A percentile compares a stretch with the other conserved stretches of the same genome.
Conservation (phyloP, 306 rosid species). For the Ceratonia siliqua region DNA sequence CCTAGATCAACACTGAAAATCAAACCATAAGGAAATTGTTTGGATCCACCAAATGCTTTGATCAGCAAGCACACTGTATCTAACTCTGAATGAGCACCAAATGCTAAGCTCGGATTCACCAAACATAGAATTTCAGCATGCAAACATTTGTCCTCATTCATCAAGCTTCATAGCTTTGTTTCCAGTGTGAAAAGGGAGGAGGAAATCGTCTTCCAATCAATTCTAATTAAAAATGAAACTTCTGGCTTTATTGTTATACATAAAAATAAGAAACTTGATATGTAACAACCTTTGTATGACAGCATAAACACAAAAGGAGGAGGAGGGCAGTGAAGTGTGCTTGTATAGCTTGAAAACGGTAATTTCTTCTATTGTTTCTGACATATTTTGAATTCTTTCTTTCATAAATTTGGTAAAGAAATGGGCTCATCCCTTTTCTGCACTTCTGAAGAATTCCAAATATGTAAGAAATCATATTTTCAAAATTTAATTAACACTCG, state of each 20-base stretch:
- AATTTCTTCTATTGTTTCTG: background rate
- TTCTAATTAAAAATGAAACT: background rate
- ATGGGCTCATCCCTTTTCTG: background rate
- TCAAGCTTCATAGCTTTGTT: background rate
- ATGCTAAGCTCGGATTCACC: background rate
- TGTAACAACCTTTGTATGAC: too few relatives aligned
- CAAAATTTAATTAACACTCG: background rate
- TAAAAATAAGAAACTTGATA: too few relatives aligned
- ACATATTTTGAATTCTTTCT: background rate
- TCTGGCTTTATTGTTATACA: background rate
- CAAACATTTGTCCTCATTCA: background rate
- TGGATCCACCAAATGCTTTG: background rate
- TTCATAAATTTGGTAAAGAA: background rate
- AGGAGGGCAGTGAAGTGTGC: background rate
- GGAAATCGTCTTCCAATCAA: background rate
- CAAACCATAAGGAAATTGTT: background rate
- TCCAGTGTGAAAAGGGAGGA: too few relatives aligned
- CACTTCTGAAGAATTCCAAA: background rate
- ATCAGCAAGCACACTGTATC: background rate
- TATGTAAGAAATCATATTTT: background rate
- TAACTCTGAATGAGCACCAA: background rate
- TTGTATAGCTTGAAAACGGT: background rate
- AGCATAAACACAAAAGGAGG: background rate
- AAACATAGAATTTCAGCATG: constrained; percentile 9
- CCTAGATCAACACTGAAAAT: background rate